Percentiles rank a stretch among this genome's conserved stretches.
These are phyloP conservation scores for Brassica hybrid DNA, from an alignment of 441 rosid genomes.

Conservation along the genomic window DNA sequence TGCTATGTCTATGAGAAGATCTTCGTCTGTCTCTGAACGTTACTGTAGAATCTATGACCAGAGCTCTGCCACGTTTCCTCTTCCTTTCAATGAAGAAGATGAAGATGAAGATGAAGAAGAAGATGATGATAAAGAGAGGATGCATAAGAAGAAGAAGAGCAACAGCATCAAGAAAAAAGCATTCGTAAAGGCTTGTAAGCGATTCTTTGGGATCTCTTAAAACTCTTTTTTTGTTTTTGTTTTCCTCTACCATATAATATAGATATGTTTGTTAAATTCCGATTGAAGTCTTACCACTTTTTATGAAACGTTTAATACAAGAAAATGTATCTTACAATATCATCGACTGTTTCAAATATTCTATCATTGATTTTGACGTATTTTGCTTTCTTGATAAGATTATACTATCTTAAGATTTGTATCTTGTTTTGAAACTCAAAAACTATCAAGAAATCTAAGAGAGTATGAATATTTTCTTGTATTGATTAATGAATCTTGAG, in stretches of 20 bases:
- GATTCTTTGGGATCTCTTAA: constrained; percentile 63
- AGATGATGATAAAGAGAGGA: constrained; percentile 32
- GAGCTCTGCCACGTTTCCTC: constrained; percentile 48
- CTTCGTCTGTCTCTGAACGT: constrained; percentile 75
- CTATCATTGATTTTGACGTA: background rate
- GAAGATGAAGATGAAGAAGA: constrained; percentile 39
- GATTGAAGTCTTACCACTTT: constrained; percentile 4
- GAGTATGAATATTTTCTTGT: background rate
- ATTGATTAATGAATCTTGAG: background rate
- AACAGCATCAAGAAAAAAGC: constrained; percentile 51
- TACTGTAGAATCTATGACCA: constrained; percentile 84
- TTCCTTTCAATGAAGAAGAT: constrained; percentile 46
- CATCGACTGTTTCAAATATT: background rate
- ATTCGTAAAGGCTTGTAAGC: constrained; percentile 80
- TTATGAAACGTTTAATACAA: constrained; percentile 28
- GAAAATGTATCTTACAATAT: background rate
- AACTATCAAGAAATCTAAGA: background rate
- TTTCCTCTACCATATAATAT: constrained; percentile 24
- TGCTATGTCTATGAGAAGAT: constrained; percentile 73
- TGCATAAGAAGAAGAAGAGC: constrained; percentile 46
- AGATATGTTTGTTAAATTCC: constrained; percentile 27
- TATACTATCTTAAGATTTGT: background rate
- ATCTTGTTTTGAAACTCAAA: background rate
- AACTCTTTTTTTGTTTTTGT: background rate
- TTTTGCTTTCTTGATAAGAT: background rate